phyloP scores from a whole-genome alignment of 495 filamentous ascomycete species.

The Bacidia gigantensis region DNA sequence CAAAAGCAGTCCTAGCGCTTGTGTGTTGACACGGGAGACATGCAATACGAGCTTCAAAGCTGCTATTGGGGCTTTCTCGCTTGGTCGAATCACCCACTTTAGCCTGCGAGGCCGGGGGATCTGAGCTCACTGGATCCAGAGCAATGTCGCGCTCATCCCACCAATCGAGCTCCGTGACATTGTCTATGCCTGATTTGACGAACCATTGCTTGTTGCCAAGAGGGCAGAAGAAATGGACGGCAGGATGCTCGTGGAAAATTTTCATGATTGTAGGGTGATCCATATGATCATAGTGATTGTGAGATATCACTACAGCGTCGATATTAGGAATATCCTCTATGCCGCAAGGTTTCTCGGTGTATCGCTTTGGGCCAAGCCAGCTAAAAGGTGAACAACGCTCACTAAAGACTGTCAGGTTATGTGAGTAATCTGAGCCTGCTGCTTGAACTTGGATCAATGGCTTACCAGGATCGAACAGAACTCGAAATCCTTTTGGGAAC shows the following conservation, averaged over 20 bases:
- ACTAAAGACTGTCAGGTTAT: no score
- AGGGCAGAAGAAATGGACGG: constrained; percentile 79
- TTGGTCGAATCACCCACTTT: constrained; percentile 9
- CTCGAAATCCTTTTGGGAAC: constrained; percentile 75
- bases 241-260: constrained; percentile 57
- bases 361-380: constrained; percentile 64
- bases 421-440: no score
- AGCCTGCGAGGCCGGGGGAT: constrained; percentile 8
- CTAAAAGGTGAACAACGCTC: constrained; percentile 68
- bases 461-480: constrained; percentile 91
- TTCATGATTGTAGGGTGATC: constrained; percentile 59
- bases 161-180: constrained; percentile 88
- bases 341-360: constrained; percentile 63
- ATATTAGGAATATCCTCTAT: constrained; percentile 70
- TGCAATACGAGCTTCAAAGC: constrained; percentile 61
- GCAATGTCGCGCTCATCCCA: constrained; percentile 73
- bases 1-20: constrained; percentile 51
- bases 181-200: constrained; percentile 44
- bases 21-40: constrained; percentile 83
- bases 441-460: no score
- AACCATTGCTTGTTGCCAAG: constrained; percentile 89
- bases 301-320: constrained; percentile 82
- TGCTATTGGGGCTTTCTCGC: constrained; percentile 16
- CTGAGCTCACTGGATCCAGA: constrained; percentile 32
- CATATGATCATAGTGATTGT: constrained; percentile 91